These are phyloP conservation scores for Gyromitra esculenta DNA, from an alignment of 2,329 filamentous ascomycete genomes.

Conservation along the genomic window DNA sequence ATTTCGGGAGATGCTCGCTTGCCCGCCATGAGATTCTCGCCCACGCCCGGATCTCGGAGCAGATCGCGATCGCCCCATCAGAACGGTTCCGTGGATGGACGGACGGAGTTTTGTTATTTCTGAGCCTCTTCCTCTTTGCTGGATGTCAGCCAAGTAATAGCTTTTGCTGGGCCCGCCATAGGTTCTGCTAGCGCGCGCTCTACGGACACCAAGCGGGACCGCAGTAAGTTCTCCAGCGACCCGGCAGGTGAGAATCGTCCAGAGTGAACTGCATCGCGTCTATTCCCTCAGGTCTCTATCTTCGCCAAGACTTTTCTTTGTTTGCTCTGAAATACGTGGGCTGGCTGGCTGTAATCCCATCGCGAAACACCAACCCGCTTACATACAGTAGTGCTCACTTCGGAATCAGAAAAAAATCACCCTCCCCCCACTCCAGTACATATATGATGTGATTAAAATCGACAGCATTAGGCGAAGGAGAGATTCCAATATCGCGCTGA, in stretches of 20 bases:
- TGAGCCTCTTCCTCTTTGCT: not conserved
- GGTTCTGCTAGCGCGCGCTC: not conserved
- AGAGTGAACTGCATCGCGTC: not conserved
- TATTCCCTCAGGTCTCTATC: slow-evolving; percentile 4
- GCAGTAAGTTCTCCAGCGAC: slow-evolving; percentile 12
- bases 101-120: not conserved
- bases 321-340: not conserved
- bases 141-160: slow-evolving; percentile 17
- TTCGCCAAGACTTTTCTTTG: not conserved
- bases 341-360: not conserved
- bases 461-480: not conserved
- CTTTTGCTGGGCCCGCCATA: not conserved
- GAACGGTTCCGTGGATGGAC: not conserved
- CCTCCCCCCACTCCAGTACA: too few species aligned
- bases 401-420: too few species aligned
- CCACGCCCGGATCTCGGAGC: slow-evolving; percentile 2
- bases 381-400: slow-evolving; percentile 34
- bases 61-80: slow-evolving; percentile 12
- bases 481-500: not conserved
- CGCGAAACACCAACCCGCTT: not conserved
- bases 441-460: not conserved
- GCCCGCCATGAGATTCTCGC: not conserved
- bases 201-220: not conserved
- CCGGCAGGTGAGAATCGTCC: slow-evolving; percentile 9
- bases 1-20: not conserved